Conservation (phyloP, 192 early-diverging fungal species). For the Backusella tarrabulga region DNA sequence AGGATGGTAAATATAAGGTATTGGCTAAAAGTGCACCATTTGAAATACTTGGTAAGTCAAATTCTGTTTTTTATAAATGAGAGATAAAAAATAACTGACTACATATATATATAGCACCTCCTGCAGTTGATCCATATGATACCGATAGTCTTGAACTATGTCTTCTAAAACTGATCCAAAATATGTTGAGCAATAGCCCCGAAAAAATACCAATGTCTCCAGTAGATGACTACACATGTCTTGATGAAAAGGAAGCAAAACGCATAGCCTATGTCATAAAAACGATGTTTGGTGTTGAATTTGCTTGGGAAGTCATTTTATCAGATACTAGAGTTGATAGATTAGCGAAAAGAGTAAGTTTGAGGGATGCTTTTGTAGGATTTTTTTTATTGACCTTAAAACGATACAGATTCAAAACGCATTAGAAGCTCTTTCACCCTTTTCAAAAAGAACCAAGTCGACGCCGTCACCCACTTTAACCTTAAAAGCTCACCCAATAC, state of each 20-base stretch:
- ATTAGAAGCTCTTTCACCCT: constrained; percentile 14
- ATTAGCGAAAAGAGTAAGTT: constrained; percentile 32
- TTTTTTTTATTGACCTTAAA: too few relatives aligned
- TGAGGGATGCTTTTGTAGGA: too few relatives aligned
- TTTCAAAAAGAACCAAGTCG: background rate
- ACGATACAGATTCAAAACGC: constrained; percentile 19
- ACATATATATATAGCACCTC: constrained; percentile 9
- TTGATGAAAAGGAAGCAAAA: constrained; percentile 57
- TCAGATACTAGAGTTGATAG: constrained; percentile 45
- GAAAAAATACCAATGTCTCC: constrained; percentile 43
- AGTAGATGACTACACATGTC: constrained; percentile 48
- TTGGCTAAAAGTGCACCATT: constrained; percentile 75
- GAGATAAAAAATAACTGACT: background rate
- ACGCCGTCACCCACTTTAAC: background rate
- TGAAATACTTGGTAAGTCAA: constrained; percentile 62
- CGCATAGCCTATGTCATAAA: constrained; percentile 79
- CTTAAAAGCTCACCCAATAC: background rate
- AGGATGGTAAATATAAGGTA: constrained; percentile 77
- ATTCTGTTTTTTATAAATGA: background rate
- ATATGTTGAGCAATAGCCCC: constrained; percentile 42
- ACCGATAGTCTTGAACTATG: constrained; percentile 33
- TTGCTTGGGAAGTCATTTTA: constrained; percentile 71
- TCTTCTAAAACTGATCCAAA: constrained; percentile 44
- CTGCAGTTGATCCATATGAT: constrained; percentile 27
- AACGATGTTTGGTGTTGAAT: constrained; percentile 84